A percentile compares a stretch with the other conserved stretches of the same genome.
phyloP scores from a whole-genome alignment of 1,284 basidiomycete species.

The Ceratobasidium sp. region DNA sequence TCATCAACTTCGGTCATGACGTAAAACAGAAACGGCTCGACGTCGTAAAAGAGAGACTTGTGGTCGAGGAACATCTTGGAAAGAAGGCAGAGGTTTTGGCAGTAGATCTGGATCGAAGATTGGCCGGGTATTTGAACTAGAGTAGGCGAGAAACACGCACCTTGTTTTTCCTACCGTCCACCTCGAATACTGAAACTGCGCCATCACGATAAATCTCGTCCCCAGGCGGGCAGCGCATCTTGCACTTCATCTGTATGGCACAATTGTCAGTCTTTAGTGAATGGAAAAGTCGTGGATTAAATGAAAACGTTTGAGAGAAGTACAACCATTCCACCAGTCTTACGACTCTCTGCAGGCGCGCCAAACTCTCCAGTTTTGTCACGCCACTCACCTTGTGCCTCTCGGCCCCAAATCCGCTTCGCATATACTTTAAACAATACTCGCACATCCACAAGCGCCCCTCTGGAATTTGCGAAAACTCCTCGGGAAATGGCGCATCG shows the following conservation, averaged over 20 bases:
- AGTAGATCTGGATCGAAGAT: conserved; percentile 81
- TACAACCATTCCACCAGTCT: neutral
- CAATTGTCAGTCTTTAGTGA: conserved; percentile 24
- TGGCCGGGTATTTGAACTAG: neutral
- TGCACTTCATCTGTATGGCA: conserved; percentile 88
- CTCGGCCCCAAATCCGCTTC: conserved; percentile 88
- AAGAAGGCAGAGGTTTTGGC: conserved; percentile 98
- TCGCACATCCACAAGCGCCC: conserved; percentile 97
- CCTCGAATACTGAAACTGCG: conserved; percentile 92
- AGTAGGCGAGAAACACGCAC: conserved; percentile 57
- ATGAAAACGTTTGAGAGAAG: conserved; percentile 2
- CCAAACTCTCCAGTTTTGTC: neutral
- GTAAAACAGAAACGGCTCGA: conserved; percentile 99
- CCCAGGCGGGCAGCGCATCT: conserved; percentile 93
- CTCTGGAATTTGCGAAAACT: conserved; percentile 94
- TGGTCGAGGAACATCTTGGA: conserved; percentile 99
- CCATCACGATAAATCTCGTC: conserved; percentile 98
- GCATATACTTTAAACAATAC: conserved; percentile 99
- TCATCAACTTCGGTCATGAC: conserved; percentile 95
- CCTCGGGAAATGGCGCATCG: conserved; percentile 98
- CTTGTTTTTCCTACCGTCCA: conserved; percentile 98
- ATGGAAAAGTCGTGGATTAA: neutral
- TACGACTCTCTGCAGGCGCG: neutral
- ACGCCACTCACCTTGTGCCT: conserved; percentile 81
- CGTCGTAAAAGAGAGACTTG: conserved; percentile 99